A percentile compares a stretch with the other conserved stretches of the same genome.
These are phyloP conservation scores for Parachaetomium inaequale DNA, from an alignment of 495 filamentous ascomycete genomes.

Conservation along the genomic window DNA sequence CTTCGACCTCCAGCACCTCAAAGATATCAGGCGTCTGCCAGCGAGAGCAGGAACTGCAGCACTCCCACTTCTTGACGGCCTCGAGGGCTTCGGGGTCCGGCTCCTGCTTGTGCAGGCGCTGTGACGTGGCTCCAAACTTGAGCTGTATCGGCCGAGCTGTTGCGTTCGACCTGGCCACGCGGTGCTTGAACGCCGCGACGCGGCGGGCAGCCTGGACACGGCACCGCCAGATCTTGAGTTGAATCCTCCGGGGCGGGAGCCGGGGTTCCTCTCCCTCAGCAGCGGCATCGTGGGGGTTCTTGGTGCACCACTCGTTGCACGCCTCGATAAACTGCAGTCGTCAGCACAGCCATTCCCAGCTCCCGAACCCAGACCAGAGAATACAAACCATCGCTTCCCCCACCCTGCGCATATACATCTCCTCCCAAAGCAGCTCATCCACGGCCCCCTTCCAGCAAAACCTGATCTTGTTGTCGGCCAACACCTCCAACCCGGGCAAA, in stretches of 20 bases:
- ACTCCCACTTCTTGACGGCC: background rate
- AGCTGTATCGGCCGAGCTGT: background rate
- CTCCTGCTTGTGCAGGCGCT: background rate
- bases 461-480: background rate
- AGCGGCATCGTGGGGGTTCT: background rate
- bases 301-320: background rate
- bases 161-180: background rate
- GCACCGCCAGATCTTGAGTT: background rate
- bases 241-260: background rate
- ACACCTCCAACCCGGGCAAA: background rate
- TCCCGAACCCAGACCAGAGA: background rate
- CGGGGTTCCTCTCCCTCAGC: background rate
- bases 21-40: background rate
- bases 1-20: background rate
- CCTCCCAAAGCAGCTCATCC: background rate
- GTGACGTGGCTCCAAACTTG: background rate
- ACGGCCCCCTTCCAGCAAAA: conserved; percentile 1
- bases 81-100: background rate
- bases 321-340: background rate
- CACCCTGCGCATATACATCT: conserved; percentile 5
- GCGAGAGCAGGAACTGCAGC: background rate
- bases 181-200: background rate
- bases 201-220: background rate
- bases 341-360: background rate
- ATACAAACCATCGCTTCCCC: background rate